Percentiles rank a stretch among this genome's conserved stretches.
Evolutionary conservation across 176 grass and related monocot species (phyloP).

Genomic region (Oryza australiensis): DNA sequence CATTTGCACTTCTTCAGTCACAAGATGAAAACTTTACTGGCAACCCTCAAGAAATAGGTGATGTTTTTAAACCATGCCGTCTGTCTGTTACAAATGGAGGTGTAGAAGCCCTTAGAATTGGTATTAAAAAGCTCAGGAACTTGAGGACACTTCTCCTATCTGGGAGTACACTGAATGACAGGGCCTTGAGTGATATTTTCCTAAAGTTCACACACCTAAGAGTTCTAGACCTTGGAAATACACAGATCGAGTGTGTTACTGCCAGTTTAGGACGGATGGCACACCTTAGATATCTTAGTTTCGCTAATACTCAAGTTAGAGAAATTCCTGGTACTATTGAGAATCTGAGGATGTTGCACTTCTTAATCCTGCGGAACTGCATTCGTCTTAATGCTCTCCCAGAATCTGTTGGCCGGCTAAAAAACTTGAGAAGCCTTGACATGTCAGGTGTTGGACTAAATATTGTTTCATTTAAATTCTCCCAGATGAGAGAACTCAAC

Average conservation of each 20-base stretch:
- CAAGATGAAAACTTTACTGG: constrained; percentile 38
- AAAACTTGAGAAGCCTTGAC: constrained; percentile 59
- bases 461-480: constrained; percentile 37
- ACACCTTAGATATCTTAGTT: constrained; percentile 63
- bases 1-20: constrained; percentile 55
- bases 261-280: constrained; percentile 41
- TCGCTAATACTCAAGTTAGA: constrained; percentile 54
- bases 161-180: constrained; percentile 29
- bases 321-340: constrained; percentile 46
- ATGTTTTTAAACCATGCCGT: constrained; percentile 30
- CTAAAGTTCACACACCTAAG: constrained; percentile 41
- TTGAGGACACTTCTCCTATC: constrained; percentile 54
- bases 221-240: constrained; percentile 54
- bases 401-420: constrained; percentile 36
- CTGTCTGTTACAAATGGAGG: constrained; percentile 29
- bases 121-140: constrained; percentile 23
- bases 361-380: constrained; percentile 55
- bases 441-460: constrained; percentile 46
- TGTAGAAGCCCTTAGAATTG: constrained; percentile 1
- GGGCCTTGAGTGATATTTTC: constrained; percentile 38
- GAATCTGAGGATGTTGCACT: constrained; percentile 55
- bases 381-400: constrained; percentile 35
- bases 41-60: constrained; percentile 37
- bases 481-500: constrained; percentile 45
- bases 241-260: constrained; percentile 43